These are phyloP conservation scores for Saccharomycopsis amapae DNA, from an alignment of 805 yeast genomes.

Conservation along the genomic window DNA sequence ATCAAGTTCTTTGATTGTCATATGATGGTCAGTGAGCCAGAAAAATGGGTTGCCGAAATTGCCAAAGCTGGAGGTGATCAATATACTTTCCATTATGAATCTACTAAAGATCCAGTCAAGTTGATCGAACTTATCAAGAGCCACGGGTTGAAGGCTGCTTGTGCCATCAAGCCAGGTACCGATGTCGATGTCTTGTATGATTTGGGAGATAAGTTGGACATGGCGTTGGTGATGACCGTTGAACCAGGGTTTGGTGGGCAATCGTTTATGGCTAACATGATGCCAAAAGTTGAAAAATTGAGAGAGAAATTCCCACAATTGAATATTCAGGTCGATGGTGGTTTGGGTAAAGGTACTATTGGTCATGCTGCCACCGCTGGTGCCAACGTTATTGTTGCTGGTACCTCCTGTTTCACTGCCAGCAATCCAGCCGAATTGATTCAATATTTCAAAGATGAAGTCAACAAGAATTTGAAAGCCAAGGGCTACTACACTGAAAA, in stretches of 20 bases:
- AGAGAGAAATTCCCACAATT: conserved; percentile 68
- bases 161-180: conserved; percentile 92
- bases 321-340: conserved; percentile 96
- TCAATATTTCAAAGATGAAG: conserved; percentile 55
- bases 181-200: conserved; percentile 76
- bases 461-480: conserved; percentile 39
- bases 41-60: conserved; percentile 87
- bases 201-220: conserved; percentile 70
- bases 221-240: conserved; percentile 97
- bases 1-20: conserved; percentile 78
- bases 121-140: conserved; percentile 69
- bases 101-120: conserved; percentile 69
- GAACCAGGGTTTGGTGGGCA: conserved; percentile 99
- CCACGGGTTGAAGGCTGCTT: conserved; percentile 86
- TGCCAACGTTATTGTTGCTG: conserved; percentile 97
- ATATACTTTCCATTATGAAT: conserved; percentile 93
- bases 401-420: conserved; percentile 88
- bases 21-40: conserved; percentile 94
- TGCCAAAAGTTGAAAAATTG: conserved; percentile 84
- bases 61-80: conserved; percentile 94
- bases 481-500: conserved; percentile 36
- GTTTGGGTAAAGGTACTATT: conserved; percentile 80
- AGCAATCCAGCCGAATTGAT: conserved; percentile 73
- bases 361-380: conserved; percentile 92
- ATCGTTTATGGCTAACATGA: conserved; percentile 89